Conservation (phyloP, 2,329 filamentous ascomycete genomes). For the Talaromyces albobiverticillius region DNA sequence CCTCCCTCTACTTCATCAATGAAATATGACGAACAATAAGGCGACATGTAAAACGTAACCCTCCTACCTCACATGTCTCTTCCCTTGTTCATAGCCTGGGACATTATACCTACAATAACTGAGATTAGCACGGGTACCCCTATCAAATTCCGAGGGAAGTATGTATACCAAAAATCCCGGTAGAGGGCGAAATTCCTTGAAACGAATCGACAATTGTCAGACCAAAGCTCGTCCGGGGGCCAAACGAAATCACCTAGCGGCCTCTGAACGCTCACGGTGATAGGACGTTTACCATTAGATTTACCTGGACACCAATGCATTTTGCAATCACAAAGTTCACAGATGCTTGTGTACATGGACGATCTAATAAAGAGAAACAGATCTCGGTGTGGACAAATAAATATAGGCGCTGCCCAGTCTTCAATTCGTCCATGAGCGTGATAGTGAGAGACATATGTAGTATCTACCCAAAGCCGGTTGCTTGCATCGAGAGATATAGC, state of each 20-base stretch:
- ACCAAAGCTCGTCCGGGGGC: not conserved
- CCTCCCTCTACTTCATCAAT: too few species aligned
- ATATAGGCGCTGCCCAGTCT: constrained; percentile 2
- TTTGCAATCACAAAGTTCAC: not conserved
- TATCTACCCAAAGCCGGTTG: not conserved
- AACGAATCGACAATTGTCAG: not conserved
- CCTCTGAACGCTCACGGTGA: not conserved
- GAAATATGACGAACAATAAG: not conserved
- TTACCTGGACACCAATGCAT: not conserved
- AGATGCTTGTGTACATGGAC: not conserved
- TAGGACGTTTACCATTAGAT: constrained; percentile 1
- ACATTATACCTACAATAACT: constrained; percentile 2
- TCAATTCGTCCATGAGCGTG: not conserved
- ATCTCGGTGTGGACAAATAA: constrained; percentile 2
- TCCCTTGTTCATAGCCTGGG: constrained; percentile 1
- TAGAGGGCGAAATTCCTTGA: not conserved
- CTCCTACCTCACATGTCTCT: not conserved
- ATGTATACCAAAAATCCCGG: not conserved
- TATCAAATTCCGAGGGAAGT: not conserved
- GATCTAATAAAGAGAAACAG: not conserved
- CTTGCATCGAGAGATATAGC: not conserved
- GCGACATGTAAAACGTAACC: not conserved
- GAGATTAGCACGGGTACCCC: not conserved
- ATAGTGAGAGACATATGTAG: not conserved
- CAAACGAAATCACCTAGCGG: not conserved